Evolutionary conservation across 2,329 filamentous ascomycete species (phyloP).

Genomic region (Calonectria pteridis): DNA sequence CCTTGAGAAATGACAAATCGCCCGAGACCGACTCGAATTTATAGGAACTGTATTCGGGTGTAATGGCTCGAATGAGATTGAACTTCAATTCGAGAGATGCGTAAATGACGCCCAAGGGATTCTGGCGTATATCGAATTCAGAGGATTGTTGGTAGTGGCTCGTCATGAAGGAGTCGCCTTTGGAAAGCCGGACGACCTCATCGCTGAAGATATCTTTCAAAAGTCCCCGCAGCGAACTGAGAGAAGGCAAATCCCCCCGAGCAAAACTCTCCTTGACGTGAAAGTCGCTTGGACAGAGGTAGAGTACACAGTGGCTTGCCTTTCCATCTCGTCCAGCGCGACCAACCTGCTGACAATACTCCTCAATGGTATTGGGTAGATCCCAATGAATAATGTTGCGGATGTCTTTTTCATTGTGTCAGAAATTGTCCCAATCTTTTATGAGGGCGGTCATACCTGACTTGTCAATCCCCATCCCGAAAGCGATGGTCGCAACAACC

Average conservation of each 20-base stretch:
- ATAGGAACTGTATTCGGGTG: slow-evolving; percentile 69
- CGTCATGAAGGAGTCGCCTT: slow-evolving; percentile 50
- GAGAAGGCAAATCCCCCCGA: slow-evolving; percentile 69
- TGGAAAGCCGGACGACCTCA: slow-evolving; percentile 33
- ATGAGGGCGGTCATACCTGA: slow-evolving; percentile 32
- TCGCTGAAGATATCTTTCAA: slow-evolving; percentile 64
- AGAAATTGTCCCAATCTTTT: background rate
- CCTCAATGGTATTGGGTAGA: slow-evolving; percentile 64
- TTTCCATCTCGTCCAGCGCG: slow-evolving; percentile 67
- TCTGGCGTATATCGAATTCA: slow-evolving; percentile 66
- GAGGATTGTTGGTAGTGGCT: slow-evolving; percentile 59
- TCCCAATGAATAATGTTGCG: slow-evolving; percentile 67
- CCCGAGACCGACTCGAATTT: slow-evolving; percentile 56
- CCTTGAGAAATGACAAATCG: slow-evolving; percentile 48
- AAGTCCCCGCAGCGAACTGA: slow-evolving; percentile 59
- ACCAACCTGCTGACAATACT: slow-evolving; percentile 70
- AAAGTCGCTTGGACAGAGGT: slow-evolving; percentile 68
- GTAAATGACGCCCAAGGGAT: slow-evolving; percentile 65
- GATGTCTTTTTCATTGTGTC: slow-evolving; percentile 54
- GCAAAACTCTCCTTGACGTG: slow-evolving; percentile 71
- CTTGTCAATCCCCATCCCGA: slow-evolving; percentile 73
- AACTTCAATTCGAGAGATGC: slow-evolving; percentile 72
- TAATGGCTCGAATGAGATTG: slow-evolving; percentile 66
- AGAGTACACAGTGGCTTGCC: slow-evolving; percentile 68
- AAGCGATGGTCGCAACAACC: slow-evolving; percentile 66